A percentile compares a stretch with the other conserved stretches of the same genome.
Evolutionary conservation across 768 basidiomycete species (phyloP).

Genomic region (Scleroderma citrinum): DNA sequence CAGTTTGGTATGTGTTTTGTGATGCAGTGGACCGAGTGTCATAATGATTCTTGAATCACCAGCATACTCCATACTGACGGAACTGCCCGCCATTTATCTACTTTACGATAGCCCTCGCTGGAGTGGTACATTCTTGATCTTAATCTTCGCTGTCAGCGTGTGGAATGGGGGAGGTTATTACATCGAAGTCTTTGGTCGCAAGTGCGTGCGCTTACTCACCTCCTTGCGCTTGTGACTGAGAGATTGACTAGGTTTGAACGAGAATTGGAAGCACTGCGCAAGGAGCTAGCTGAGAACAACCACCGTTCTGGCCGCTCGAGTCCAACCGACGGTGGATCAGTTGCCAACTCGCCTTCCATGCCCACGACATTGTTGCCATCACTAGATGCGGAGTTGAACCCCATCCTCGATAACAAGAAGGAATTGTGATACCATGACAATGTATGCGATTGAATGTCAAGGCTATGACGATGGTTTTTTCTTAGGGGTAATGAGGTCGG

Average conservation of each 20-base stretch:
- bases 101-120: constrained; percentile 76
- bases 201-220: constrained; percentile 51
- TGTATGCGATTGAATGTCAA: neutral
- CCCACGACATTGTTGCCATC: constrained; percentile 17
- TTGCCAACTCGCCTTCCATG: constrained; percentile 30
- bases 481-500: neutral
- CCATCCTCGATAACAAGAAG: constrained; percentile 22
- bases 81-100: constrained; percentile 77
- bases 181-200: constrained; percentile 94
- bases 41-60: constrained; percentile 7
- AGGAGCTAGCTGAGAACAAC: constrained; percentile 74
- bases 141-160: constrained; percentile 80
- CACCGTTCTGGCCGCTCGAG: constrained; percentile 50
- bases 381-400: constrained; percentile 13
- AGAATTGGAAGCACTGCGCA: constrained; percentile 84
- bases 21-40: neutral
- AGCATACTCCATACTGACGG: constrained; percentile 85
- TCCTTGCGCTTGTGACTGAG: constrained; percentile 2
- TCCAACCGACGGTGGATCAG: constrained; percentile 42
- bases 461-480: neutral
- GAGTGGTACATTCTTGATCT: constrained; percentile 71
- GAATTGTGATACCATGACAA: constrained; percentile 17
- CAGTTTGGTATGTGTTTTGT: constrained; percentile 58
- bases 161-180: constrained; percentile 98
- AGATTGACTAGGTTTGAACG: constrained; percentile 69